These are phyloP conservation scores for Geosmithia morbida DNA, from an alignment of 2,329 filamentous ascomycete species.

Conservation along the genomic window DNA sequence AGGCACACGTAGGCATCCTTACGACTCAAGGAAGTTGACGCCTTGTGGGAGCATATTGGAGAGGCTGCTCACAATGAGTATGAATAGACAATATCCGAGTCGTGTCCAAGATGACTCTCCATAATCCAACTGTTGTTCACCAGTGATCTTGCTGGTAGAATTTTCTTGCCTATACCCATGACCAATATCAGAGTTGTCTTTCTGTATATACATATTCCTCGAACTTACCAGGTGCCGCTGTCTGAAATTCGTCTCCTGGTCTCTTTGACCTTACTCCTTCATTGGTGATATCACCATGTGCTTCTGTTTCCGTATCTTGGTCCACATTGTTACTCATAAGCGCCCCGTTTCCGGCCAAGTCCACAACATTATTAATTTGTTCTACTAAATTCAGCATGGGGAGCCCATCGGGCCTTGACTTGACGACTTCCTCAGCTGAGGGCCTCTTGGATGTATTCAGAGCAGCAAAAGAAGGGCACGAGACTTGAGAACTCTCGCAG, in stretches of 20 bases:
- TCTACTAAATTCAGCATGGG: background rate
- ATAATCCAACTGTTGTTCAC: conserved; percentile 8
- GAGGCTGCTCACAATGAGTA: conserved; percentile 19
- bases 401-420: conserved; percentile 11
- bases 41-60: conserved; percentile 26
- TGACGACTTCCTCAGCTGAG: conserved; percentile 13
- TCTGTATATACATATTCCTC: background rate
- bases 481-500: conserved; percentile 11
- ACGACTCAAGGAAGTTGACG: conserved; percentile 28
- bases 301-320: background rate
- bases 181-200: background rate
- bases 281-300: background rate
- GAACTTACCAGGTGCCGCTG: background rate
- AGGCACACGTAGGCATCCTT: conserved; percentile 30
- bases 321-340: background rate
- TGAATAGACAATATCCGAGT: conserved; percentile 22
- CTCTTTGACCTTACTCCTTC: background rate
- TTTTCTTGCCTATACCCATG: conserved; percentile 12
- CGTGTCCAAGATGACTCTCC: conserved; percentile 12
- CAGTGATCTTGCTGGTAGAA: conserved; percentile 11
- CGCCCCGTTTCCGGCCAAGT: background rate
- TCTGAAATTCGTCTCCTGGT: background rate
- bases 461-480: conserved; percentile 13
- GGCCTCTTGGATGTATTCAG: conserved; percentile 10
- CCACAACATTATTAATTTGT: background rate